Conservation (phyloP, 805 yeast species). For the Metschnikowia anglica region DNA sequence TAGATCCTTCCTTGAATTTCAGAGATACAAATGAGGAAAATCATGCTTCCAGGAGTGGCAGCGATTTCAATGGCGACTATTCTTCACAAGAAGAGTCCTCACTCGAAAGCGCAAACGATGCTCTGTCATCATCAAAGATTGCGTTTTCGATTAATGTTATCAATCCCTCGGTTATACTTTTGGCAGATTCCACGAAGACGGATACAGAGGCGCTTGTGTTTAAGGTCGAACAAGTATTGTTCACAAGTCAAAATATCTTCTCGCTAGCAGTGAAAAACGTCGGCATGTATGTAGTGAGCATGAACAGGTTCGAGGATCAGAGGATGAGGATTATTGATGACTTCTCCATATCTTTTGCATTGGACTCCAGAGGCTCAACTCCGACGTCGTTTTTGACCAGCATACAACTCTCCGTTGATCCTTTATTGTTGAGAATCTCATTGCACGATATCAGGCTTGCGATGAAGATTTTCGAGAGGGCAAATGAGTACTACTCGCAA, state of each 20-base stretch:
- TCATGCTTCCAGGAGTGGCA: background rate
- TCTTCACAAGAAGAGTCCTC: background rate
- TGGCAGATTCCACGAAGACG: constrained; percentile 71
- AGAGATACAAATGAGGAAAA: constrained; percentile 20
- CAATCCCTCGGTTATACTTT: constrained; percentile 71
- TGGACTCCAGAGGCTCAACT: constrained; percentile 70
- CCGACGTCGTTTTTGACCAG: constrained; percentile 56
- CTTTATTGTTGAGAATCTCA: constrained; percentile 76
- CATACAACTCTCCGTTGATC: constrained; percentile 73
- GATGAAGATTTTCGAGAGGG: constrained; percentile 66
- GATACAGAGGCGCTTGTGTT: constrained; percentile 88
- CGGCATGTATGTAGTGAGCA: constrained; percentile 80
- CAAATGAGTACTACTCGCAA: constrained; percentile 50
- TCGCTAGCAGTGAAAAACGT: constrained; percentile 71
- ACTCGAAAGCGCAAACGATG: background rate
- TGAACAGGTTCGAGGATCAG: constrained; percentile 63
- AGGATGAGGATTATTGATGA: constrained; percentile 81
- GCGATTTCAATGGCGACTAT: background rate
- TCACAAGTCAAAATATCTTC: constrained; percentile 65
- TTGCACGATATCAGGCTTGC: constrained; percentile 85
- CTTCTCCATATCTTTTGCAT: constrained; percentile 72
- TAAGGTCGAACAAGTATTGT: constrained; percentile 73
- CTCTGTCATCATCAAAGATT: constrained; percentile 23
- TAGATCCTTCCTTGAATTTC: constrained; percentile 16
- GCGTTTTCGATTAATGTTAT: constrained; percentile 67